phyloP scores from a whole-genome alignment of 2,329 filamentous ascomycete species.

The Epichloe amarillans region DNA sequence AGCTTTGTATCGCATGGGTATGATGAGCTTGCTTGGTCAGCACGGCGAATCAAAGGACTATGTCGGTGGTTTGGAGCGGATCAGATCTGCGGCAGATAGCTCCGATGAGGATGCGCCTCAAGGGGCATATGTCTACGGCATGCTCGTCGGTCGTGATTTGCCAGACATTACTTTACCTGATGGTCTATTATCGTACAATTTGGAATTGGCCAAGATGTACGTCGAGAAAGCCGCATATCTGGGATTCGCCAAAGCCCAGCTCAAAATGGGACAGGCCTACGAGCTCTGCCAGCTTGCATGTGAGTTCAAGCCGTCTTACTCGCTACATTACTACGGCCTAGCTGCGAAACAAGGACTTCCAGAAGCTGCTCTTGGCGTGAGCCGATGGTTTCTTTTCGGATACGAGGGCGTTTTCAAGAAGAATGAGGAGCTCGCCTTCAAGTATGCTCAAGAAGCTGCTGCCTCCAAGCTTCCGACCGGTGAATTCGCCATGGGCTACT shows the following conservation, averaged over 20 bases:
- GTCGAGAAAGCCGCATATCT: slow-evolving; percentile 95
- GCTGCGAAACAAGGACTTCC: slow-evolving; percentile 84
- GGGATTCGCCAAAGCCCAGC: slow-evolving; percentile 88
- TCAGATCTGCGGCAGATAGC: slow-evolving; percentile 68
- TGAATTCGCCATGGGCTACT: slow-evolving; percentile 95
- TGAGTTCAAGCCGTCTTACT: slow-evolving; percentile 86
- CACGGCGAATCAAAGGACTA: slow-evolving; percentile 81
- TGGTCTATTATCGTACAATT: slow-evolving; percentile 53
- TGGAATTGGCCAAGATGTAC: slow-evolving; percentile 65
- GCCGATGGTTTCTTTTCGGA: slow-evolving; percentile 96
- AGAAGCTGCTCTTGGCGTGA: slow-evolving; percentile 90
- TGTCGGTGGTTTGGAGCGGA: slow-evolving; percentile 63
- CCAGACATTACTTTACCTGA: slow-evolving; percentile 79
- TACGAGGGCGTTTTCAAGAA: slow-evolving; percentile 87
- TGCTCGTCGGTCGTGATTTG: slow-evolving; percentile 81
- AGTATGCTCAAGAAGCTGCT: slow-evolving; percentile 80
- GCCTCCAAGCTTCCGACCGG: slow-evolving; percentile 71
- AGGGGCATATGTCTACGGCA: slow-evolving; percentile 88
- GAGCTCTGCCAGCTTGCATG: slow-evolving; percentile 89
- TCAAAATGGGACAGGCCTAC: slow-evolving; percentile 94
- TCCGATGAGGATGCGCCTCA: slow-evolving; percentile 96
- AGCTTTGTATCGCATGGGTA: slow-evolving; percentile 73
- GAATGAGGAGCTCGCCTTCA: slow-evolving; percentile 87
- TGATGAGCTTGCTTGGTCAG: slow-evolving; percentile 94
- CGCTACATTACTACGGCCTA: slow-evolving; percentile 88